Percentiles rank a stretch among this genome's conserved stretches.
phyloP scores from a whole-genome alignment of 306 rosid species.

The Corylus heterophylla region DNA sequence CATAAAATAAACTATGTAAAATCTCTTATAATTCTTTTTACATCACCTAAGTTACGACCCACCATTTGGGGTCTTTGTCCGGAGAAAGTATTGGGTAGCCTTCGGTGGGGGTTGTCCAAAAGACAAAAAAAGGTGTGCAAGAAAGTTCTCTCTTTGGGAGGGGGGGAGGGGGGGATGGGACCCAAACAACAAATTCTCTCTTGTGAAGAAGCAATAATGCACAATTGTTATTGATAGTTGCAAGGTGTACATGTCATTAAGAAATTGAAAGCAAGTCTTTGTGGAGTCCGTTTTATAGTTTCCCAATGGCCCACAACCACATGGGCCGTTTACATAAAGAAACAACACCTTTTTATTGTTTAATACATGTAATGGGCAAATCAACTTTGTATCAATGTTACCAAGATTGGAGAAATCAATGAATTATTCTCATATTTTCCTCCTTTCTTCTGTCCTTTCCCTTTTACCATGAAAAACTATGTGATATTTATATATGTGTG shows the following conservation, averaged over 20 bases:
- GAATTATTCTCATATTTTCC: neutral
- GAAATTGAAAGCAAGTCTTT: constrained; percentile 61
- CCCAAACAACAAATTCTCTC: constrained; percentile 63
- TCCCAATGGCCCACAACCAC: constrained; percentile 70
- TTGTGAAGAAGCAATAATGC: constrained; percentile 85
- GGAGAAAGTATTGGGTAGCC: constrained; percentile 36
- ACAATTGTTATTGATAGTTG: constrained; percentile 62
- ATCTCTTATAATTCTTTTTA: too few species aligned
- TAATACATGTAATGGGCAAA: constrained; percentile 31
- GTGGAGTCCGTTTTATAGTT: constrained; percentile 72
- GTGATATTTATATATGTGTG: too few species aligned
- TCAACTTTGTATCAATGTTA: constrained; percentile 40
- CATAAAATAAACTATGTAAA: too few species aligned
- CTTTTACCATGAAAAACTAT: too few species aligned
- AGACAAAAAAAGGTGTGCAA: constrained; percentile 42
- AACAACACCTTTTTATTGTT: constrained; percentile 28
- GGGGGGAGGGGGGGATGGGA: constrained; percentile 42
- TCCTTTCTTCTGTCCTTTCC: neutral
- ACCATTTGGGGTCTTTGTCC: constrained; percentile 35
- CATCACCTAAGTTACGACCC: neutral
- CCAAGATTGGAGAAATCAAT: constrained; percentile 24
- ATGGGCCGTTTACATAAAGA: constrained; percentile 68
- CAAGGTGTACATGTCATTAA: constrained; percentile 71
- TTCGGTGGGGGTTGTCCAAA: constrained; percentile 45
- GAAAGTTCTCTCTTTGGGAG: constrained; percentile 62